Percentiles rank a stretch among this genome's conserved stretches.
phyloP scores from a whole-genome alignment of 306 rosid genomes.

The Quercus bicolor region DNA sequence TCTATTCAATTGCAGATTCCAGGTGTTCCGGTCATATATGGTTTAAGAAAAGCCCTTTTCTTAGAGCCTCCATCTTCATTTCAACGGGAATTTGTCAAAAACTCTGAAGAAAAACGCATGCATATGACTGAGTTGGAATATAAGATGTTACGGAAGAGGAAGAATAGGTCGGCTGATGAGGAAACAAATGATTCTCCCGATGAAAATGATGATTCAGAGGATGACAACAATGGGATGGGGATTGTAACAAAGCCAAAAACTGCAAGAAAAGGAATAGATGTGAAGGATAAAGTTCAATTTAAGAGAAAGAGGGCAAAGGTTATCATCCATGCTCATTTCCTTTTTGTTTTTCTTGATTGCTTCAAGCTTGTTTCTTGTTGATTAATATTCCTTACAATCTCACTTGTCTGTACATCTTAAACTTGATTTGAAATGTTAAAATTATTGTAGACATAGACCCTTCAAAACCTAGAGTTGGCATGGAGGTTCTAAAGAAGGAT shows the following conservation, averaged over 20 bases:
- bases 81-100: slow-evolving; percentile 61
- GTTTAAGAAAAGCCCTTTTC: slow-evolving; percentile 67
- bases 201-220: slow-evolving; percentile 39
- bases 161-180: slow-evolving; percentile 18
- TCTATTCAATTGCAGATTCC: slow-evolving; percentile 48
- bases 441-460: neutral
- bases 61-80: slow-evolving; percentile 60
- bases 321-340: neutral
- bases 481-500: neutral
- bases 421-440: neutral
- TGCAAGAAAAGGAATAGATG: slow-evolving; percentile 24
- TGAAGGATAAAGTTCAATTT: slow-evolving; percentile 63
- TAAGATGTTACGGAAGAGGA: slow-evolving; percentile 30
- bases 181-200: slow-evolving; percentile 22
- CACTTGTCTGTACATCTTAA: neutral
- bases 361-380: neutral
- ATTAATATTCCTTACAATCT: neutral
- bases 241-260: slow-evolving; percentile 16
- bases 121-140: slow-evolving; percentile 53
- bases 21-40: slow-evolving; percentile 73
- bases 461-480: neutral
- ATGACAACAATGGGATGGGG: slow-evolving; percentile 27
- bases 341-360: neutral
- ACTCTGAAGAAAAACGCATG: slow-evolving; percentile 49
- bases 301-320: slow-evolving; percentile 87